A percentile compares a stretch with the other conserved stretches of the same genome.
Conservation (phyloP, 2,329 filamentous ascomycete genomes). For the Aspergillus pseudotamarii region DNA sequence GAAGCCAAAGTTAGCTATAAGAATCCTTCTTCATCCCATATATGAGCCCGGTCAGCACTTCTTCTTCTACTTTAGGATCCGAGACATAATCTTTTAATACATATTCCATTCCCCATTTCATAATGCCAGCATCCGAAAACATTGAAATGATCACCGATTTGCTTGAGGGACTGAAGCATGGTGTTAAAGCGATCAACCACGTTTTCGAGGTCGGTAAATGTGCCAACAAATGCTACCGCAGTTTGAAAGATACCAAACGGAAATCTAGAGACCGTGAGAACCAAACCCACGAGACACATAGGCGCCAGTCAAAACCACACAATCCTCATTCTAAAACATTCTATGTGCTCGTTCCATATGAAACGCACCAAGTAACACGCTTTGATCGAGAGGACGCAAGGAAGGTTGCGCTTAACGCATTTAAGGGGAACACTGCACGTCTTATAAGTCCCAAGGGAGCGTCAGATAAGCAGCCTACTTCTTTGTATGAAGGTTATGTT, state of each 20-base stretch:
- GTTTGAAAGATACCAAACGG: background rate
- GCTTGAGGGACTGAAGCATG: background rate
- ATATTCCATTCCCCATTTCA: background rate
- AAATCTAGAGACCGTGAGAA: background rate
- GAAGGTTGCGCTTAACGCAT: background rate
- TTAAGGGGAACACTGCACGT: background rate
- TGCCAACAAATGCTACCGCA: background rate
- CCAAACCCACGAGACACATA: background rate
- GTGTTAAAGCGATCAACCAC: background rate
- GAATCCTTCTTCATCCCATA: background rate
- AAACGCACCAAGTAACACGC: background rate
- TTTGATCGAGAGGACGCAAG: background rate
- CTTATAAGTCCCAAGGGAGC: background rate
- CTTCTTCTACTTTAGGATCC: background rate
- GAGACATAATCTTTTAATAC: rapidly evolving
- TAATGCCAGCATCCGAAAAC: background rate
- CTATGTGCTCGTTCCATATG: background rate
- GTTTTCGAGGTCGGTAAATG: background rate
- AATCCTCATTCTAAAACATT: background rate
- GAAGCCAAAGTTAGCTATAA: background rate
- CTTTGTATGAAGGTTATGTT: background rate
- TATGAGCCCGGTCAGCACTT: background rate
- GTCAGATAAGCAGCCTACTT: background rate
- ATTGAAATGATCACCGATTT: no score
- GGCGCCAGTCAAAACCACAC: background rate